These are phyloP conservation scores for Schizosaccharomyces pombe DNA, from an alignment of 805 yeast species.

Conservation along the genomic window DNA sequence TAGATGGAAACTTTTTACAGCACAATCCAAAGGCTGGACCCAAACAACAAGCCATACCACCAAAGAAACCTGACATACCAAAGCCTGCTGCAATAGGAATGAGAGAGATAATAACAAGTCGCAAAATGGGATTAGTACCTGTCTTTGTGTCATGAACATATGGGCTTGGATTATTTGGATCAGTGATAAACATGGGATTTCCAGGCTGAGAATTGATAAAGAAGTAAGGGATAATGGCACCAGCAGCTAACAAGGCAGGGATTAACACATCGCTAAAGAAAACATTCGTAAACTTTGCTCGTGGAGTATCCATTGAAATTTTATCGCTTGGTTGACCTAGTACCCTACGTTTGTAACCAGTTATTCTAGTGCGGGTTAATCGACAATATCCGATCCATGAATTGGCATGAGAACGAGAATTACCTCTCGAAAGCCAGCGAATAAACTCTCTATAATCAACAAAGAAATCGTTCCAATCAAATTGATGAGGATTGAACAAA, in stretches of 20 bases:
- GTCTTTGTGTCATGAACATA: slow-evolving; percentile 15
- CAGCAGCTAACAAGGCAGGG: slow-evolving; percentile 45
- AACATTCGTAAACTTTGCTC: slow-evolving; percentile 57
- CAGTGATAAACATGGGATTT: background rate
- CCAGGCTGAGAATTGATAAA: slow-evolving; percentile 52
- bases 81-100: slow-evolving; percentile 81
- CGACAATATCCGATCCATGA: slow-evolving; percentile 68
- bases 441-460: slow-evolving; percentile 87
- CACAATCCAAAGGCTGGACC: slow-evolving; percentile 90
- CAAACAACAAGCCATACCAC: slow-evolving; percentile 80
- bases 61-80: slow-evolving; percentile 58
- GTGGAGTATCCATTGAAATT: slow-evolving; percentile 38
- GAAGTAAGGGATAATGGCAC: slow-evolving; percentile 46
- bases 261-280: slow-evolving; percentile 59
- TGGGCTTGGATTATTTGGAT: background rate
- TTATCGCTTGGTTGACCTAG: slow-evolving; percentile 46
- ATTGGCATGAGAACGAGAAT: slow-evolving; percentile 35
- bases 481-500: slow-evolving; percentile 92
- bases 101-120: slow-evolving; percentile 39
- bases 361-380: slow-evolving; percentile 60
- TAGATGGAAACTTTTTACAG: slow-evolving; percentile 91
- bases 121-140: slow-evolving; percentile 30
- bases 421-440: slow-evolving; percentile 68
- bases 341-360: slow-evolving; percentile 66
- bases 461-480: slow-evolving; percentile 86